Percentiles rank a stretch among this genome's conserved stretches.
phyloP scores from a whole-genome alignment of 2,329 filamentous ascomycete genomes.

The Exophiala alcalophila region DNA sequence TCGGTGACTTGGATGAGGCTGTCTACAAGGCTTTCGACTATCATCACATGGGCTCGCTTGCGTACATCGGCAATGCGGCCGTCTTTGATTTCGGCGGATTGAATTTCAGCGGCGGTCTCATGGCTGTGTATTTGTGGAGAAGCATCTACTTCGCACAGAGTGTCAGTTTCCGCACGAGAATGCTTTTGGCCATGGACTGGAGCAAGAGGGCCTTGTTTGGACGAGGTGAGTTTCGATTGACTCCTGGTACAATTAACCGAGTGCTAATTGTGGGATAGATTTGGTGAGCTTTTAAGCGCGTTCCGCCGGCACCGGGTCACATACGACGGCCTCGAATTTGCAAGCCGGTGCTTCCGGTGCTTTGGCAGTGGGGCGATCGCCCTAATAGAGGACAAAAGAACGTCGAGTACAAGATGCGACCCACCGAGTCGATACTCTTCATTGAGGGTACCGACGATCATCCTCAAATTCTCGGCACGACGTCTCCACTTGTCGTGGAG shows the following conservation, averaged over 20 bases:
- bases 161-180: conserved; percentile 84
- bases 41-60: conserved; percentile 82
- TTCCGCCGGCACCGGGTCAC: no score
- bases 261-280: conserved; percentile 15
- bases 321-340: no score
- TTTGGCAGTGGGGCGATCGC: no score
- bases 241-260: neutral
- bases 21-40: conserved; percentile 96
- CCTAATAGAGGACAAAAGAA: no score
- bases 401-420: no score
- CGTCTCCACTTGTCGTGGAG: no score
- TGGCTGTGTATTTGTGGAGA: conserved; percentile 95
- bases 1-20: conserved; percentile 87
- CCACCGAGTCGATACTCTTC: no score
- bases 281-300: conserved; percentile 27
- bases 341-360: no score
- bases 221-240: conserved; percentile 65
- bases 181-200: conserved; percentile 96
- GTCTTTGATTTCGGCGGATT: conserved; percentile 89
- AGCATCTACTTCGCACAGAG: conserved; percentile 97
- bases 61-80: conserved; percentile 94
- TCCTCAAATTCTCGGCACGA: no score
- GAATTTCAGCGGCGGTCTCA: conserved; percentile 75
- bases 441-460: no score
- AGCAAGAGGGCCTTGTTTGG: conserved; percentile 94